Percentiles rank a stretch among this genome's conserved stretches.
Evolutionary conservation across 352 stramenopile species (phyloP).

Genomic region (Pythium aquatile): DNA sequence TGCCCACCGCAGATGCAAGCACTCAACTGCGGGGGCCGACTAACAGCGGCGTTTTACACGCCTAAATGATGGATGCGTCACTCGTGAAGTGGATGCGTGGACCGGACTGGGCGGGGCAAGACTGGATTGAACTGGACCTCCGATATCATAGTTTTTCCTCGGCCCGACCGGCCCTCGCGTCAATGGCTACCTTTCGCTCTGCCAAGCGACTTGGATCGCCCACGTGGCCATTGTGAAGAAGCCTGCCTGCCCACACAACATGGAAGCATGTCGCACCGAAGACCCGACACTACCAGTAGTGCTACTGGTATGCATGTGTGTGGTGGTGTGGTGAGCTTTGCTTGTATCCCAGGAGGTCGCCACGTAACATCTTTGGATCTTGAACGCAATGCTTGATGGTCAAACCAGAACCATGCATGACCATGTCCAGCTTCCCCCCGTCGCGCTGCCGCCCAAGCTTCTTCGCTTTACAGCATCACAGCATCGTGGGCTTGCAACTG

Average conservation of each 20-base stretch:
- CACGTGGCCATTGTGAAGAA: not conserved
- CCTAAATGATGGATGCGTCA: not conserved
- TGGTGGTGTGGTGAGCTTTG: not conserved
- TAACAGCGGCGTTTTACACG: not conserved
- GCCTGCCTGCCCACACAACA: not conserved
- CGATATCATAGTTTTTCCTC: not conserved
- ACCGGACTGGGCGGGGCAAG: not conserved
- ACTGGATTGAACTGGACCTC: not conserved
- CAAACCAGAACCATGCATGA: not conserved
- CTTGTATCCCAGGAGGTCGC: too few relatives aligned
- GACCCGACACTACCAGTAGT: not conserved
- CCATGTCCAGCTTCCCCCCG: not conserved
- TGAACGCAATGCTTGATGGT: not conserved
- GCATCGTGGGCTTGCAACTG: not conserved
- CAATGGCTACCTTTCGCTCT: too few relatives aligned
- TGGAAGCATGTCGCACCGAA: not conserved
- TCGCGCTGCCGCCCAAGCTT: not conserved
- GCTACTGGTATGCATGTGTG: not conserved
- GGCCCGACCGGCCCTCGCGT: too few relatives aligned
- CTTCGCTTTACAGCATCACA: not conserved
- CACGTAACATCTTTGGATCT: too few relatives aligned
- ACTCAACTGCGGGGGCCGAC: not conserved
- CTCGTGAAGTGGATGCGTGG: not conserved
- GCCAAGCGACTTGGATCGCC: too few relatives aligned
- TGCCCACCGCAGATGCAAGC: not conserved